Evolutionary conservation across 805 yeast species (phyloP), one percentile per base, ranked within the genome.

Genomic region (Lachancea lanzarotensis): DNA sequence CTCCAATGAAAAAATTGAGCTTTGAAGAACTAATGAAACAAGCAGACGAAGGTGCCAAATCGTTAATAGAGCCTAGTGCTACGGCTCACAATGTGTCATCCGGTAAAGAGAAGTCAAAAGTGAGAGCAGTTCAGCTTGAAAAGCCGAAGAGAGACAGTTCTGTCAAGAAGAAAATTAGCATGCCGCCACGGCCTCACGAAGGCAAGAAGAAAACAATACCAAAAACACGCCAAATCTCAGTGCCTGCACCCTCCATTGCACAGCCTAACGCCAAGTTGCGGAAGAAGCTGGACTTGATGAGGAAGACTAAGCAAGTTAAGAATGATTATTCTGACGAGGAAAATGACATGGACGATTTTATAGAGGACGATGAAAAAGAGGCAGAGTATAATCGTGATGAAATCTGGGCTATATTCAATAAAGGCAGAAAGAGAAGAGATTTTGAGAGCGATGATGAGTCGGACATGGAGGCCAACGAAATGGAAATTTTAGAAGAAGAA

Each of bases 401-500:
- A 62, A 90, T 91, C 38, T 88, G 96, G 96, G 77, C 81, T 16
- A 75, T 91, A 64, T 84, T 90, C 63, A 82, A 79, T 57, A 72
- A 76, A 46, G 87, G 89, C 3, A 73, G 72, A 47, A 70, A 73
- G 44, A 69, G 87, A 37, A 54, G 68, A 0, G 64, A 71, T 35
- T 73, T 70, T 49, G 64, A 66, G 31, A 71, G 73, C 43, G 79
- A 75, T 45, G 76, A 72, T 44, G 73, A 75, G 7, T 70, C 71
- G 33, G 88, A 86, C 56, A 91, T 93, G 97, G 98, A 91, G 60
- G 96, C 96, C 2, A 83, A 93, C 1, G 97, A 96, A 22, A 81
- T 81, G 22, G 97, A 91, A 51, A 79, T 93, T 19, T 67, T 88
- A 35, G 85, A 78, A 45, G 98, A 91, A 57, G 98, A 91, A 64